These are phyloP conservation scores for Sporothrix inflata DNA, from an alignment of 2,329 filamentous ascomycete genomes.

Conservation along the genomic window DNA sequence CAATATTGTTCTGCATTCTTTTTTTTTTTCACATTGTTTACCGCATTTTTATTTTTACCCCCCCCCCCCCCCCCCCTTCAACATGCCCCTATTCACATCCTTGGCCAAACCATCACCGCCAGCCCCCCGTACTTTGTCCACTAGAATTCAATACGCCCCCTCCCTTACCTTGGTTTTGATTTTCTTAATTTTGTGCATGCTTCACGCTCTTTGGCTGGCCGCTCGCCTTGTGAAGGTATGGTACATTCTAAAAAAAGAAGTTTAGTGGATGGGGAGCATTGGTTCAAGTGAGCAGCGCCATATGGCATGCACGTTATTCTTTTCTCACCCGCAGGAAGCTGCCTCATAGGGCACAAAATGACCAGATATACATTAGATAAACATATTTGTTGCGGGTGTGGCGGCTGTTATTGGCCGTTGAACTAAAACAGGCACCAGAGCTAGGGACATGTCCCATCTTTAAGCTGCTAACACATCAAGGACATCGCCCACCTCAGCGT, in stretches of 20 bases:
- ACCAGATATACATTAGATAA: not conserved
- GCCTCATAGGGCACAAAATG: not conserved
- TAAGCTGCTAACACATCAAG: too few species aligned
- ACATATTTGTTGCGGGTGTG: not conserved
- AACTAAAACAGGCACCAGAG: not conserved
- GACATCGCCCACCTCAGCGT: too few species aligned
- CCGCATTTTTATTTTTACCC: not conserved
- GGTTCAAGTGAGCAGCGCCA: not conserved
- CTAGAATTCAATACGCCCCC: not conserved
- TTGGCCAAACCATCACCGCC: not conserved
- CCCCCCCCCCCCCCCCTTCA: not conserved
- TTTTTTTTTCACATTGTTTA: not conserved
- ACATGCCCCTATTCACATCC: not conserved
- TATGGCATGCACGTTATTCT: not conserved
- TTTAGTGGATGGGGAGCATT: not conserved
- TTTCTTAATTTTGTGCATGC: not conserved
- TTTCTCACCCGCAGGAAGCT: not conserved
- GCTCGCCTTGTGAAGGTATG: not conserved
- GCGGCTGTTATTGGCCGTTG: too few species aligned
- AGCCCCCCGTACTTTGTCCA: not conserved
- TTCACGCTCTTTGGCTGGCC: not conserved
- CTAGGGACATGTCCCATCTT: too few species aligned
- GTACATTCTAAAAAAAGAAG: not conserved
- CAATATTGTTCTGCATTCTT: not conserved
- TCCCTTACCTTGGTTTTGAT: not conserved